phyloP scores from a whole-genome alignment of 768 basidiomycete genomes.

The Tricholoma matsutake region DNA sequence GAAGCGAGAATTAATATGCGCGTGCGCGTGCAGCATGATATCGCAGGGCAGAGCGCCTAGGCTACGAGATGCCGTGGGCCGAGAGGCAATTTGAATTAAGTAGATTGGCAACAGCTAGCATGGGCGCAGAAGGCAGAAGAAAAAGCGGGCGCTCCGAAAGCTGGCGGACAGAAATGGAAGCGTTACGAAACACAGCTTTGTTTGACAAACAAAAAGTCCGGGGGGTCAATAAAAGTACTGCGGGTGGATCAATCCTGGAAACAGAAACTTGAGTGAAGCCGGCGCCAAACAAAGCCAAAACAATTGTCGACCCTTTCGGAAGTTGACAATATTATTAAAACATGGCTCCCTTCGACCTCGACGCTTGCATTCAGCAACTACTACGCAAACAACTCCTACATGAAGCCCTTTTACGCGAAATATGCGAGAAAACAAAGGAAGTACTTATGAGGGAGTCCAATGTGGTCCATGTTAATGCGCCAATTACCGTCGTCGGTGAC shows the following conservation, averaged over 20 bases:
- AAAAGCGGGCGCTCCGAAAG: not conserved
- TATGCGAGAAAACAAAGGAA: constrained; percentile 99
- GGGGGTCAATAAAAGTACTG: not conserved
- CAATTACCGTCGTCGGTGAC: constrained; percentile 98
- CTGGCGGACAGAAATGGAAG: not conserved
- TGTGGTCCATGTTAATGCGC: constrained; percentile 94
- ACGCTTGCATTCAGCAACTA: constrained; percentile 91
- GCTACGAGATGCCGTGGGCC: constrained; percentile 27
- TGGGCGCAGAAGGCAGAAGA: not conserved
- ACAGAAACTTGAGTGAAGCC: constrained; percentile 6
- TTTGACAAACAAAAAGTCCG: not conserved
- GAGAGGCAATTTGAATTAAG: not conserved
- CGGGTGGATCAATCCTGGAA: not conserved
- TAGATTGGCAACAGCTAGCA: constrained; percentile 11
- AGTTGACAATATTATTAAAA: constrained; percentile 8
- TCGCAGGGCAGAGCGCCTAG: not conserved
- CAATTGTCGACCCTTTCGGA: constrained; percentile 20
- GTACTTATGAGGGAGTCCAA: constrained; percentile 99
- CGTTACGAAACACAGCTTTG: not conserved
- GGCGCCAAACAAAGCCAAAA: constrained; percentile 37
- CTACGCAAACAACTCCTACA: constrained; percentile 91
- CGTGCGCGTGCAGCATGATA: not conserved
- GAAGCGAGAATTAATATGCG: not conserved
- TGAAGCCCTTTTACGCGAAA: constrained; percentile 92
- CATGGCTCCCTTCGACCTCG: constrained; percentile 87